phyloP scores from a whole-genome alignment of 2,329 filamentous ascomycete genomes.

The Trematosphaeria pertusa region DNA sequence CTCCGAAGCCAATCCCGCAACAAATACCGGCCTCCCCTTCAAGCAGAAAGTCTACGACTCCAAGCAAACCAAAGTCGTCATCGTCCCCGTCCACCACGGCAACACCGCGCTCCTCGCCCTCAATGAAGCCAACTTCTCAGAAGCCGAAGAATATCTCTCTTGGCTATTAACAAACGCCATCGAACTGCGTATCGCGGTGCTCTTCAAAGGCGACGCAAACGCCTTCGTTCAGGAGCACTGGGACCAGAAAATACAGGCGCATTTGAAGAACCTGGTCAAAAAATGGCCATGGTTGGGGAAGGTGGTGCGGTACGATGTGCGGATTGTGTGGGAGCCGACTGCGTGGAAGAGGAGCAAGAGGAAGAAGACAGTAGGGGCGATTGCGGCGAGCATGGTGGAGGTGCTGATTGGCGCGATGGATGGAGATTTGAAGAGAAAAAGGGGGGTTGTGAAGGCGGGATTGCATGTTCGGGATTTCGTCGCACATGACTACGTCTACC shows the following conservation, averaged over 20 bases:
- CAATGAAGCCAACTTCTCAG: constrained; percentile 20
- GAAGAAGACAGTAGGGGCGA: constrained; percentile 22
- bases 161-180: constrained; percentile 29
- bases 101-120: constrained; percentile 30
- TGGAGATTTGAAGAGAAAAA: constrained; percentile 15
- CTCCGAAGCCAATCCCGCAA: constrained; percentile 2
- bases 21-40: constrained; percentile 25
- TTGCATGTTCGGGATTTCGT: constrained; percentile 20
- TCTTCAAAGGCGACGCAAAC: constrained; percentile 34
- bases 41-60: constrained; percentile 29
- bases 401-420: constrained; percentile 26
- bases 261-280: constrained; percentile 33
- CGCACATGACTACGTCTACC: constrained; percentile 14
- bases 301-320: constrained; percentile 30
- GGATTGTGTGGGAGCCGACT: constrained; percentile 30
- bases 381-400: constrained; percentile 26
- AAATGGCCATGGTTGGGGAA: constrained; percentile 32
- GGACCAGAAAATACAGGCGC: constrained; percentile 29
- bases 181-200: constrained; percentile 27
- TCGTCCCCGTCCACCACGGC: constrained; percentile 33
- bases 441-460: constrained; percentile 19
- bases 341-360: constrained; percentile 21
- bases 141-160: constrained; percentile 35
- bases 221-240: constrained; percentile 37
- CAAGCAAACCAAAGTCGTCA: constrained; percentile 32